These are phyloP conservation scores for Ligustrum vulgare DNA, from an alignment of 257 asterid genomes.

Conservation along the genomic window DNA sequence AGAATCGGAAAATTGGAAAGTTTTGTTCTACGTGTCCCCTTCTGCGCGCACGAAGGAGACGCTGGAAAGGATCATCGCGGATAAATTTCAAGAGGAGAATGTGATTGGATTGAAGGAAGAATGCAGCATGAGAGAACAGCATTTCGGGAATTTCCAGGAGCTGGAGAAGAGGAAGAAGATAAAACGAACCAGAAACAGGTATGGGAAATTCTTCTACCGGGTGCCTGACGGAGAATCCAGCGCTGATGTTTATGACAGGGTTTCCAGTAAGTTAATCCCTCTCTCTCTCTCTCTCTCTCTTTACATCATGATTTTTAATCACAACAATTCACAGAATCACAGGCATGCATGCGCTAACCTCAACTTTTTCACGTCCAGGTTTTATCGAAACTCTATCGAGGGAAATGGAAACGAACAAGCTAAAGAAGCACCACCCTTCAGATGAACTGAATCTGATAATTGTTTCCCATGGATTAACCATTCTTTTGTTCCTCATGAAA, in stretches of 20 bases:
- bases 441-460: constrained; percentile 46
- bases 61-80: constrained; percentile 37
- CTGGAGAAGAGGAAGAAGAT: constrained; percentile 45
- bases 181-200: constrained; percentile 37
- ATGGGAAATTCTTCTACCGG: constrained; percentile 67
- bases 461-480: constrained; percentile 62
- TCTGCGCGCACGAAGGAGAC: constrained; percentile 41
- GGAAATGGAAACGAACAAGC: constrained; percentile 49
- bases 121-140: constrained; percentile 61
- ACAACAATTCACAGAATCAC: too few species aligned
- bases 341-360: background rate
- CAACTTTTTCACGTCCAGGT: constrained; percentile 29
- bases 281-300: too few species aligned
- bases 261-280: constrained; percentile 67
- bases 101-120: constrained; percentile 61
- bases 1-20: constrained; percentile 27
- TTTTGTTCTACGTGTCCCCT: constrained; percentile 50
- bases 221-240: constrained; percentile 75
- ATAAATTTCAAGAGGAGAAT: constrained; percentile 34
- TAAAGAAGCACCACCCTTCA: background rate
- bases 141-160: constrained; percentile 71
- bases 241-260: constrained; percentile 68
- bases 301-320: too few species aligned
- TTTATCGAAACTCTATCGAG: constrained; percentile 61
- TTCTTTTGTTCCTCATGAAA: constrained; percentile 62